phyloP scores from a whole-genome alignment of 1,284 basidiomycete species.

The Bondarzewia mesenterica region DNA sequence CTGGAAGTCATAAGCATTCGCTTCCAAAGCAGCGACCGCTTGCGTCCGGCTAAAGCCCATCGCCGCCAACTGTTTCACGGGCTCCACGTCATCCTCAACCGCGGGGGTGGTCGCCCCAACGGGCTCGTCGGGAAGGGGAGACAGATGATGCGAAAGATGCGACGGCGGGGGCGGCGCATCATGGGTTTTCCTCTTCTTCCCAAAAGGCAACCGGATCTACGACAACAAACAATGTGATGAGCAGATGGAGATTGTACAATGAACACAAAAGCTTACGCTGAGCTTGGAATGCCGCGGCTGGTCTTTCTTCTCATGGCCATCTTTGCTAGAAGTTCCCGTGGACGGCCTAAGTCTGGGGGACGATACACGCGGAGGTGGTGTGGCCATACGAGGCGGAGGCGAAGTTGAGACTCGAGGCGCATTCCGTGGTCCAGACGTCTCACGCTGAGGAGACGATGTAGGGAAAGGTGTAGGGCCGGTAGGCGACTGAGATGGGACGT shows the following conservation, averaged over 20 bases:
- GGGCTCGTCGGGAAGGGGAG: constrained; percentile 38
- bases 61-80: constrained; percentile 66
- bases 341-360: constrained; percentile 55
- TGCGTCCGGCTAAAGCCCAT: constrained; percentile 84
- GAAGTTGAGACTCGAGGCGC: constrained; percentile 26
- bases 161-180: constrained; percentile 35
- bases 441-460: constrained; percentile 17
- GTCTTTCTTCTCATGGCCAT: constrained; percentile 44
- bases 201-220: constrained; percentile 69
- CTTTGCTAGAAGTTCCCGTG: constrained; percentile 45
- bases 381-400: constrained; percentile 32
- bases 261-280: constrained; percentile 44
- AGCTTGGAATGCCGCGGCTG: constrained; percentile 57
- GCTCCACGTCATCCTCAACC: constrained; percentile 65
- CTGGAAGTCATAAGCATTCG: constrained; percentile 65
- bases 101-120: constrained; percentile 34
- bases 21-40: constrained; percentile 70
- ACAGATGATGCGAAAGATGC: constrained; percentile 33
- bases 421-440: constrained; percentile 12
- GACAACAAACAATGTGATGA: constrained; percentile 11
- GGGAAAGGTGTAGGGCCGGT: constrained; percentile 28
- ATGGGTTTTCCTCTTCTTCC: constrained; percentile 60
- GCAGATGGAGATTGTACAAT: constrained; percentile 4
- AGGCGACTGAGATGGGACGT: constrained; percentile 13
- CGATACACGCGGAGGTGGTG: constrained; percentile 43